Conservation (phyloP, 495 filamentous ascomycete species). For the Xeromyces bisporus region DNA sequence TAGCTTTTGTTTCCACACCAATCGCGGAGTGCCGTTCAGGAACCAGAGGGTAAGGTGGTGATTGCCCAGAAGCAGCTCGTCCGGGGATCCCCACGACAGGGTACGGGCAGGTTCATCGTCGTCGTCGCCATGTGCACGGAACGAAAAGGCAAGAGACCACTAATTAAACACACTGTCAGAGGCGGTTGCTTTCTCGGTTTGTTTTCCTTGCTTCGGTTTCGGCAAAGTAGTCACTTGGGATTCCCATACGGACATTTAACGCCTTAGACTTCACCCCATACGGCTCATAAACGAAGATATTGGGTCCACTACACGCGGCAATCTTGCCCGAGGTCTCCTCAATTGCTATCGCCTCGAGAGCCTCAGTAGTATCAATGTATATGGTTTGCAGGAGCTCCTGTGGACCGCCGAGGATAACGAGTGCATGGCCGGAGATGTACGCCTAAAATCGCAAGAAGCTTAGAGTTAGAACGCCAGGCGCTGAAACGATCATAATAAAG, state of each 20-base stretch:
- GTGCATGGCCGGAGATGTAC: slow-evolving; percentile 77
- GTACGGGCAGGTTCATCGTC: slow-evolving; percentile 35
- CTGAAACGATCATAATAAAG: slow-evolving; percentile 3
- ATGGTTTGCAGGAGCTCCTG: slow-evolving; percentile 73
- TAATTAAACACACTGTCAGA: too few species aligned
- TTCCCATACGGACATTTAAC: slow-evolving; percentile 21
- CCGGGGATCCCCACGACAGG: slow-evolving; percentile 70
- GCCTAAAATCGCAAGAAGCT: too few species aligned
- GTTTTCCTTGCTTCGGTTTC: background rate
- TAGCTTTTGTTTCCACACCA: slow-evolving; percentile 59
- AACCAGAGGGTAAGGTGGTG: slow-evolving; percentile 55
- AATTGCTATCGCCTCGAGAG: slow-evolving; percentile 56
- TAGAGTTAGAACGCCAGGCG: slow-evolving; percentile 4
- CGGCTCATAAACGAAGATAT: slow-evolving; percentile 64
- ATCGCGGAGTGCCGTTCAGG: slow-evolving; percentile 25
- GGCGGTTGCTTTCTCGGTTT: too few species aligned
- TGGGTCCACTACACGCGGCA: slow-evolving; percentile 46
- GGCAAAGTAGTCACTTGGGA: background rate
- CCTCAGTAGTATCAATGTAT: slow-evolving; percentile 61
- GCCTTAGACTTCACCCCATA: slow-evolving; percentile 52
- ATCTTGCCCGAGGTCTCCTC: slow-evolving; percentile 77
- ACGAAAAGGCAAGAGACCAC: slow-evolving; percentile 37
- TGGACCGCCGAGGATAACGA: slow-evolving; percentile 64
- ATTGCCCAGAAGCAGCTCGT: slow-evolving; percentile 68
- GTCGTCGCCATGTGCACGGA: slow-evolving; percentile 22